Evolutionary conservation across 805 yeast species (phyloP).

Genomic region (Lipomyces sp.): DNA sequence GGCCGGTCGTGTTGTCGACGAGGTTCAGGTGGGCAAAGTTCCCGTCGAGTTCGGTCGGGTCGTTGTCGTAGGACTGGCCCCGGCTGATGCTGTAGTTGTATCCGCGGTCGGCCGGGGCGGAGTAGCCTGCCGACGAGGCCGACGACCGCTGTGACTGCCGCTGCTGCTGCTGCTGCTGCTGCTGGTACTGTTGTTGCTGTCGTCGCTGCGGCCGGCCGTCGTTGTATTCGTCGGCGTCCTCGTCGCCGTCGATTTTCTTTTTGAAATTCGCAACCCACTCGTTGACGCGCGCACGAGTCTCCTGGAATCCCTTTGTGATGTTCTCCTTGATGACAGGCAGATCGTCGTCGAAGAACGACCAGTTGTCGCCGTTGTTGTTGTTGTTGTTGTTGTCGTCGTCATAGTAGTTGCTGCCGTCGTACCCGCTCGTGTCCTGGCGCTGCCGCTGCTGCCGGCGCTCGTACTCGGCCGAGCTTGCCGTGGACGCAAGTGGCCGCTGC

Average conservation of each 20-base stretch:
- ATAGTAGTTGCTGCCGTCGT: slow-evolving; percentile 8
- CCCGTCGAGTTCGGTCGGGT: slow-evolving; percentile 51
- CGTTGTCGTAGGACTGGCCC: slow-evolving; percentile 47
- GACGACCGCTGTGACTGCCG: not conserved
- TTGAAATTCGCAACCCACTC: slow-evolving; percentile 73
- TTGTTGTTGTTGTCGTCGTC: slow-evolving; percentile 13
- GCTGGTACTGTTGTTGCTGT: no score
- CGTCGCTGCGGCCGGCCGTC: not conserved
- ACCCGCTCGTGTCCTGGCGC: not conserved
- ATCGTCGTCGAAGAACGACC: slow-evolving; percentile 40
- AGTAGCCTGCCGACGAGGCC: not conserved
- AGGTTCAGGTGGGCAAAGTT: slow-evolving; percentile 52
- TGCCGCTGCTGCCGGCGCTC: slow-evolving; percentile 4
- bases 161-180: no score
- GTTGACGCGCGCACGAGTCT: slow-evolving; percentile 70
- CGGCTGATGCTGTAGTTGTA: slow-evolving; percentile 13
- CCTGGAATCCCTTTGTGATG: slow-evolving; percentile 72
- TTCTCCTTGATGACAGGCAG: slow-evolving; percentile 58
- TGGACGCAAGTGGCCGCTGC: slow-evolving; percentile 16
- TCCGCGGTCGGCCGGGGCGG: slow-evolving; percentile 2
- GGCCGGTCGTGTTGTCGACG: slow-evolving; percentile 38
- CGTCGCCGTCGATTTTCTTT: slow-evolving; percentile 47
- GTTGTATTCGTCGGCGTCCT: slow-evolving; percentile 16
- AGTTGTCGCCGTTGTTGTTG: slow-evolving; percentile 26
- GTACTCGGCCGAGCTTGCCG: slow-evolving; percentile 6